These are phyloP conservation scores for Colletotrichum sp. DNA, from an alignment of 2,329 filamentous ascomycete genomes.

Conservation along the genomic window DNA sequence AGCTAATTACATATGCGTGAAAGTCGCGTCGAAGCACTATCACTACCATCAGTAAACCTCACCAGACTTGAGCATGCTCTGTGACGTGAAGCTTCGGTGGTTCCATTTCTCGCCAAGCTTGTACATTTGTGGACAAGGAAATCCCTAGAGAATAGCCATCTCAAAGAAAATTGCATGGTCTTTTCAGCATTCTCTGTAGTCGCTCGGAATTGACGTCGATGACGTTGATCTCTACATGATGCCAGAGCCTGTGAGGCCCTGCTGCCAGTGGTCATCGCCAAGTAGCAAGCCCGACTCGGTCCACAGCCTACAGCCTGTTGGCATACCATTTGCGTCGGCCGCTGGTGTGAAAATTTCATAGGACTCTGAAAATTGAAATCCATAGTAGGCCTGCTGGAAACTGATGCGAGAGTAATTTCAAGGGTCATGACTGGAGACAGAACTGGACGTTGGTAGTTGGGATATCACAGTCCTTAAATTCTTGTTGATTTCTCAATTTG, in stretches of 20 bases:
- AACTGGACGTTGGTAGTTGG: background rate
- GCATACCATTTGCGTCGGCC: background rate
- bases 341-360: background rate
- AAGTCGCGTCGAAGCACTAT: background rate
- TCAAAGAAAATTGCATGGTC: background rate
- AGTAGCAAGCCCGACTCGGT: background rate
- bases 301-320: background rate
- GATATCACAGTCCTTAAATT: background rate
- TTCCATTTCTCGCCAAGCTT: background rate
- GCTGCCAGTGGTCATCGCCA: background rate
- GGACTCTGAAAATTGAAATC: background rate
- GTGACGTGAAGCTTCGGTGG: background rate
- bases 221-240: background rate
- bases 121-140: background rate
- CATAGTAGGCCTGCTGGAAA: background rate
- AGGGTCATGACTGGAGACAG: background rate
- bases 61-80: background rate
- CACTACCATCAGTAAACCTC: background rate
- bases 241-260: background rate
- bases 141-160: background rate
- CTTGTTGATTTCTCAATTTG: background rate
- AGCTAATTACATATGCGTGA: background rate
- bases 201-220: background rate
- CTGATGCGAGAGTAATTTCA: background rate
- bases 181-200: background rate